phyloP scores from a whole-genome alignment of 1,284 basidiomycete species.

The Rhodofomes roseus region DNA sequence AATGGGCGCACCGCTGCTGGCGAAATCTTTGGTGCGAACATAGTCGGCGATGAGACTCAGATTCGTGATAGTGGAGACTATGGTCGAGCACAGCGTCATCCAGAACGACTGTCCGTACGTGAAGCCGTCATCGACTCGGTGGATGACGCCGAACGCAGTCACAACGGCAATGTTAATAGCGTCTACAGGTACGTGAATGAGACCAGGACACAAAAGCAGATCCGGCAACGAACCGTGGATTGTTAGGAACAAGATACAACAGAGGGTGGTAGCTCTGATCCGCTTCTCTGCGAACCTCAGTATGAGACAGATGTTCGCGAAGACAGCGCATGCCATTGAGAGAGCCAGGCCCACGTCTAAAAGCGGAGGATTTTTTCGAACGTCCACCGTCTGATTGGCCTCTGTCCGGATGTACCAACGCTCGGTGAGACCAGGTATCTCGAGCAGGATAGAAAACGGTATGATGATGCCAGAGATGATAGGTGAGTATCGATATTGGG shows the following conservation, averaged over 20 bases:
- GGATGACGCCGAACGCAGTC: conserved; percentile 61
- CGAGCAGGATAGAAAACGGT: conserved; percentile 77
- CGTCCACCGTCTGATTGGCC: conserved; percentile 43
- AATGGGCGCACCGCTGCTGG: conserved; percentile 51
- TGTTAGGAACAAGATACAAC: conserved; percentile 61
- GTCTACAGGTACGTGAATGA: conserved; percentile 35
- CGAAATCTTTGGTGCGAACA: conserved; percentile 59
- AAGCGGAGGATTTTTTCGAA: conserved; percentile 49
- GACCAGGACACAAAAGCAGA: not conserved
- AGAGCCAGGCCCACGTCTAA: conserved; percentile 63
- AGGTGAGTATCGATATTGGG: conserved; percentile 54
- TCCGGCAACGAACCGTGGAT: conserved; percentile 52
- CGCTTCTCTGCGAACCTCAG: conserved; percentile 68
- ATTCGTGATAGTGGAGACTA: conserved; percentile 66
- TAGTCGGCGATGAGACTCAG: conserved; percentile 66
- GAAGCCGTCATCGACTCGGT: conserved; percentile 66
- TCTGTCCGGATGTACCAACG: conserved; percentile 63
- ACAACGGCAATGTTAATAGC: conserved; percentile 66
- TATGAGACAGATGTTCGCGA: conserved; percentile 71
- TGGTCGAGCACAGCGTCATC: conserved; percentile 78
- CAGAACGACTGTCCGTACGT: conserved; percentile 76
- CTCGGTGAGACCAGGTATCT: conserved; percentile 74
- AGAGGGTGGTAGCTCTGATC: conserved; percentile 58
- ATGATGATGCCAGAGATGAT: conserved; percentile 70
- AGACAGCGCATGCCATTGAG: conserved; percentile 64